Evolutionary conservation across 1,284 basidiomycete species (phyloP), one percentile per base, ranked within the genome.

Genomic region (Heterobasidion occidentale): DNA sequence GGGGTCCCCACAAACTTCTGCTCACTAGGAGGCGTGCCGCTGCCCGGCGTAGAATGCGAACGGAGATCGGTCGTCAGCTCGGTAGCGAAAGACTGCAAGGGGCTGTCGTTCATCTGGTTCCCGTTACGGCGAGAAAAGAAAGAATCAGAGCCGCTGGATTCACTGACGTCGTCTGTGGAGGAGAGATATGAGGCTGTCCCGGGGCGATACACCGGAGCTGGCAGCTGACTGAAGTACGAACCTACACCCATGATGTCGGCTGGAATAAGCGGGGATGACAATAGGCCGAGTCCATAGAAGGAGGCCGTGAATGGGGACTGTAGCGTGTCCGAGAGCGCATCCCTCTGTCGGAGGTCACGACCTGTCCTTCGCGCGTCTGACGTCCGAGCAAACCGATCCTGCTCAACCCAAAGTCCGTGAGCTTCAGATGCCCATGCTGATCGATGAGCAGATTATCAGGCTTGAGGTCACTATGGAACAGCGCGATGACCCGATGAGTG

Each of bases 401-500:
- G 61, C 94, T 98, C 27, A 99, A 75, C 58, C 97, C 97, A 71
- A 99, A 99, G 72, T 99, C 97, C 20, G 96, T 98, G 36, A 99
- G 81, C 72, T 98, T 98, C 62, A 99, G 77, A 68, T 99, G 96
- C 9, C 96, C 96, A 63, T 94, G 89, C 52, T 92, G 84, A 71
- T 99, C 95, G 64, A 99, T 98, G 44, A 99, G 87, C 49, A 98
- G 73, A 68, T 99, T 99, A 74, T 99, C 96, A 11, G 96, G 96
- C 70, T 99, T 99, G 64, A 99, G 75, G 70, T 99, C 97, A 76
- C 95, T 96, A 63, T 50, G 57, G 6, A 51, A 47, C 20, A 9
- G 35, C 33, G 17, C 47, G 47, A 60, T 17, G 14, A 9, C 20
- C 57, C 49, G 38, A n/a, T 42, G 38, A 42, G 20, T 42, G 38